phyloP scores from a whole-genome alignment of 495 filamentous ascomycete genomes.

The Mytilinidion resinicola region DNA sequence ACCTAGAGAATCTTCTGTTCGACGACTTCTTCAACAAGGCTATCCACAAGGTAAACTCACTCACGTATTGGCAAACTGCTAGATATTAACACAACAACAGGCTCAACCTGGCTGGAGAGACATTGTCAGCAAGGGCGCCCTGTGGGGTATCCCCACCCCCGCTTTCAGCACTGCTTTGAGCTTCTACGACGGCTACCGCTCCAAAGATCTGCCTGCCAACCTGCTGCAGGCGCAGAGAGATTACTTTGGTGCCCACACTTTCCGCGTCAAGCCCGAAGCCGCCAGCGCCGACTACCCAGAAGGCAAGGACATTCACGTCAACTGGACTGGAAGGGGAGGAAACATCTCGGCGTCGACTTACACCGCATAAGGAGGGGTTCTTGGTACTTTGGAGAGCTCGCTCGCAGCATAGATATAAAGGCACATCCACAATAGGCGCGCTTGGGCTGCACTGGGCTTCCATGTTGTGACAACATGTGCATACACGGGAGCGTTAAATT shows the following conservation, averaged over 20 bases:
- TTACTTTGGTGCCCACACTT: conserved; percentile 99
- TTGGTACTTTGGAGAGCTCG: neutral
- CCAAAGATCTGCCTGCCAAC: conserved; percentile 92
- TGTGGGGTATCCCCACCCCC: conserved; percentile 90
- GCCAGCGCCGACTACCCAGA: conserved; percentile 78
- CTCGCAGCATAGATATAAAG: neutral
- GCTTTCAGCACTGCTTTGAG: conserved; percentile 92
- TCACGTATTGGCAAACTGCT: neutral
- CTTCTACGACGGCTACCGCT: conserved; percentile 98
- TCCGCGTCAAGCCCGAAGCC: conserved; percentile 59
- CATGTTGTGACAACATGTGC: conserved; percentile 14
- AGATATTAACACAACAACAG: neutral
- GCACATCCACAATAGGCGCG: neutral
- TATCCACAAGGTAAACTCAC: conserved; percentile 60
- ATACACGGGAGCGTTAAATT: conserved; percentile 13
- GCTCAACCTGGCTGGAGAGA: conserved; percentile 95
- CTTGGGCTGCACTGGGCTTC: neutral
- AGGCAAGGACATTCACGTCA: conserved; percentile 92
- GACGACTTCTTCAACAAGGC: conserved; percentile 99
- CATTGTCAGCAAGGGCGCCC: conserved; percentile 78
- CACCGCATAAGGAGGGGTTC: conserved; percentile 62
- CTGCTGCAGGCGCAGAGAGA: conserved; percentile 96
- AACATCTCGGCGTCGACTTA: conserved; percentile 97
- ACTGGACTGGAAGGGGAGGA: conserved; percentile 98
- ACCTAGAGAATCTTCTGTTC: conserved; percentile 96